Base-by-base conservation (phyloP, 768 basidiomycete genomes). In the Lentinula boryana region DNA sequence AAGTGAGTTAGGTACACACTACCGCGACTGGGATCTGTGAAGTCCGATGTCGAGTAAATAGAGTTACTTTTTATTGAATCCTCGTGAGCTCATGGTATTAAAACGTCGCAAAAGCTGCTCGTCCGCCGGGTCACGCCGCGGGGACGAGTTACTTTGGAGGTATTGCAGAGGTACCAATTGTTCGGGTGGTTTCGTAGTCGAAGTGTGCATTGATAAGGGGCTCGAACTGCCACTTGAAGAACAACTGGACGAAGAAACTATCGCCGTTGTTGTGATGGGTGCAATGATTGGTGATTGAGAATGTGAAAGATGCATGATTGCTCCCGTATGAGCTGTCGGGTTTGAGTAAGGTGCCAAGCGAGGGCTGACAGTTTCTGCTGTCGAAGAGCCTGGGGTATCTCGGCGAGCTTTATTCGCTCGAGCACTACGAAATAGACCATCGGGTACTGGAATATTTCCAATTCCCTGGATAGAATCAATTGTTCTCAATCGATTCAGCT, bases 371-470 rank as follows among this genome's bases (percentile, higher is more conserved):
- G 58, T 32, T 32, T 59, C 58, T 59, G 58, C 8, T 10, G 49
- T 8, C 48, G 40, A 23, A 27, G 49, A 27, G 16, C 65, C 62
- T 75, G 80, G 76, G 74, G 78, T 74, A 67, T 84, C 78, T 64
- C 83, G 73, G 69, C 80, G 71, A 67, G 76, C 73, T 74, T 89
- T 89, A 63, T 82, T 84, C 57, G 86, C 79, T 53, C 90, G 85
- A 51, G 91, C 89, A 71, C 88, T 89, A 68, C 81, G 82, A 74
- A 91, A 93, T 80, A 86, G 85, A 16, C 88, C 88, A 36, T 88
- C 87, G 44, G 90, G 91, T 16, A 91, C 86, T 48, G 72, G 70
- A 18, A 86, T 73, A 70, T 88, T 84, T 44, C 85, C 84, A 62
- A 91, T 78, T 54, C 82, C 83, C 27, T 77, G 84, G 66, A 92